Evolutionary conservation across 106 monocot genomes (phyloP), one percentile per base, ranked within the genome.

Genomic region (Cymbidium sinense): DNA sequence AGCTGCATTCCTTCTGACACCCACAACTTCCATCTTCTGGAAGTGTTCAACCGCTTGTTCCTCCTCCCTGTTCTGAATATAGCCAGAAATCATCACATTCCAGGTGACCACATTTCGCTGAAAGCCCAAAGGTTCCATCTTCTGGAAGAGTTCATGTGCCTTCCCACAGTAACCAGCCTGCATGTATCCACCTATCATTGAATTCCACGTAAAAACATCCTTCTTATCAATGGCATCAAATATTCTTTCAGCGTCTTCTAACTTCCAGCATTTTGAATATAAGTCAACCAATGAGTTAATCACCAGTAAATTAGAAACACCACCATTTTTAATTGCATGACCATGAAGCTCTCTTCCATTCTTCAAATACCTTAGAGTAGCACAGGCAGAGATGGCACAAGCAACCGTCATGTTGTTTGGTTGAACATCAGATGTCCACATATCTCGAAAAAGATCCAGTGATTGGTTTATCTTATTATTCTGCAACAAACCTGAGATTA

Each of bases 191-290:
- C 85, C 85, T 70, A 96, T 94, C 80, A 96, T 90, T 37, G 96
- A 94, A 79, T 96, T 96, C 96, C 93, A 96, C 37, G 93, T 88
- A 77, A 93, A 87, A 37, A 88, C 83, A 81, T 96, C 96, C 71
- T 84, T 93, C 30, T 88, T 87, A 1, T 36, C 23, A 12, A 90
- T 82, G 29, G 20, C 51, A 64, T 83, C 74, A 71, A 96, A 96
- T 23, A 89, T 70, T 34, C 78, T 80, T 75, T 77, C 54, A 30
- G 94, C 91, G 69, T 88, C 83, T 50, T 91, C 94, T 28, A 96
- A 36, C 50, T n/a, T 81, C 47, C 84, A 80, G 36, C 87, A 96
- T 77, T 96, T 96, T 18, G 87, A 88, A 84, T 96, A 96, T 93
- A 96, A 83, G 77, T 94, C 88, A 5, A 91, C 79, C 73, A 93